phyloP scores from a whole-genome alignment of 345 rosid genomes.

The Linum tenue region DNA sequence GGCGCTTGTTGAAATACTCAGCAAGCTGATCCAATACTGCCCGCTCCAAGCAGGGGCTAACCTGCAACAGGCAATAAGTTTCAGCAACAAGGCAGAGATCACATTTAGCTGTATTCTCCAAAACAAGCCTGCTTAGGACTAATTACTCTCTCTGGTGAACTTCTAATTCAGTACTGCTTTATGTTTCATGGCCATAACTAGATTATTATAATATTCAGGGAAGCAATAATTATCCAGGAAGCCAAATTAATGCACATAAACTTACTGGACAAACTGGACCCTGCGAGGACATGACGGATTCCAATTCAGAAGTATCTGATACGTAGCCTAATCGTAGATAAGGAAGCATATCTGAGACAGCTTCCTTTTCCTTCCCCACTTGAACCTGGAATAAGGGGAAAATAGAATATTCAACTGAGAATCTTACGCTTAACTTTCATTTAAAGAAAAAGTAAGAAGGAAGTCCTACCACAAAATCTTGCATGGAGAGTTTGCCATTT shows the following conservation, averaged over 20 bases:
- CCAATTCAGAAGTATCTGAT: slow-evolving; percentile 86
- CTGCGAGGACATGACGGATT: slow-evolving; percentile 83
- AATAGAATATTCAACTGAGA: slow-evolving; percentile 11
- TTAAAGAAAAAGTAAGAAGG: neutral
- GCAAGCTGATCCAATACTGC: slow-evolving; percentile 84
- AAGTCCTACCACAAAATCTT: slow-evolving; percentile 55
- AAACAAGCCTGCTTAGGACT: neutral
- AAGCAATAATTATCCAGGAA: neutral
- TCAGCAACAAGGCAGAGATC: slow-evolving; percentile 9
- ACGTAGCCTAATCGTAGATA: slow-evolving; percentile 84
- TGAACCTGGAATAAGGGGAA: slow-evolving; percentile 38
- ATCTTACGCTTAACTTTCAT: neutral
- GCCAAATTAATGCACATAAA: slow-evolving; percentile 6
- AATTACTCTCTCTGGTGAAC: slow-evolving; percentile 1
- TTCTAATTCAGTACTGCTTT: neutral
- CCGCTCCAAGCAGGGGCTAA: slow-evolving; percentile 90
- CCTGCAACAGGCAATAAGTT: slow-evolving; percentile 31
- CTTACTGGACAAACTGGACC: slow-evolving; percentile 94
- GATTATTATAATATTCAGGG: no score
- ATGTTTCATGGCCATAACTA: neutral
- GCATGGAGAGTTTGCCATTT: slow-evolving; percentile 72
- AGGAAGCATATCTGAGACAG: slow-evolving; percentile 78
- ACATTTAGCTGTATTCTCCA: slow-evolving; percentile 4
- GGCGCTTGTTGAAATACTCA: slow-evolving; percentile 59
- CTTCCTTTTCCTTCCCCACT: slow-evolving; percentile 82